Evolutionary conservation across 139 green algal species (phyloP).

Genomic region (Monoraphidium neglectum): DNA sequence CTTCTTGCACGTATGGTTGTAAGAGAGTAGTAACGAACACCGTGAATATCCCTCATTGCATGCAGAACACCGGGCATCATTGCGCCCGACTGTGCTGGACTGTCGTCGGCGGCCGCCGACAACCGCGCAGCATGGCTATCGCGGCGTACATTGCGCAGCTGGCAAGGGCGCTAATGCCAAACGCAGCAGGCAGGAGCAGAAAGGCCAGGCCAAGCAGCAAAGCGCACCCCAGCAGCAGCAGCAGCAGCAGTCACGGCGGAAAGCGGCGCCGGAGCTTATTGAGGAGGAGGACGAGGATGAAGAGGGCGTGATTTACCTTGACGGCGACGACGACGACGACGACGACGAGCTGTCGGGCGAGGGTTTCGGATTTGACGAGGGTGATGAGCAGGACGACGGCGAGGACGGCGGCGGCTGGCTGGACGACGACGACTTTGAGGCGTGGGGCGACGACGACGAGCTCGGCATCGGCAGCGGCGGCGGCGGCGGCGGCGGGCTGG

Average conservation of each 20-base stretch:
- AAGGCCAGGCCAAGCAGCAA: not conserved
- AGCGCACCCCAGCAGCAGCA: too few relatives aligned
- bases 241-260: too few relatives aligned
- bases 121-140: too few relatives aligned
- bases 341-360: not conserved
- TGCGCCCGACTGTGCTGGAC: too few relatives aligned
- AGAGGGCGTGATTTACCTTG: too few relatives aligned
- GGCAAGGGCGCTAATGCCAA: not conserved
- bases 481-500: not conserved
- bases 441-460: not conserved
- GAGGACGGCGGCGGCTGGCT: not conserved
- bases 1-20: too few relatives aligned
- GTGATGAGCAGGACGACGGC: not conserved
- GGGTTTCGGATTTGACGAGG: not conserved
- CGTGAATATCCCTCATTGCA: too few relatives aligned
- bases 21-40: too few relatives aligned
- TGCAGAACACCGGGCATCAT: too few relatives aligned
- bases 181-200: not conserved
- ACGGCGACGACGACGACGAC: not conserved
- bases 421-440: not conserved
- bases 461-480: not conserved
- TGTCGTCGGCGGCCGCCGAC: not conserved
- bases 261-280: not conserved
- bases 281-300: too few relatives aligned
- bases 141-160: too few relatives aligned